Evolutionary conservation across 768 basidiomycete species (phyloP).

Genomic region (Auricularia sp.): DNA sequence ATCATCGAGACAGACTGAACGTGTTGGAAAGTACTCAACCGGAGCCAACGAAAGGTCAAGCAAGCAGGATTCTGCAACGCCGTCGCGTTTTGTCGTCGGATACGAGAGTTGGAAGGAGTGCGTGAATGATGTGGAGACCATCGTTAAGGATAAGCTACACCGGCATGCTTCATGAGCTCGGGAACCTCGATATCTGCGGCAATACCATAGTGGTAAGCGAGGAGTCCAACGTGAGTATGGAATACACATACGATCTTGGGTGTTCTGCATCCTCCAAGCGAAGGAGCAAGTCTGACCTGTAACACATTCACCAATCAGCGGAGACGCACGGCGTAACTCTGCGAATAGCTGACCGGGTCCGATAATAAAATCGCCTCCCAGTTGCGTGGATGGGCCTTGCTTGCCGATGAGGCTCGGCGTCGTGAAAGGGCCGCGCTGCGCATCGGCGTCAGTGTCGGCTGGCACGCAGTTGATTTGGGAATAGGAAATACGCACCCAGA

Average conservation of each 20-base stretch:
- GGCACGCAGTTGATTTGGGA: background rate
- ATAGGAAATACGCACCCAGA: background rate
- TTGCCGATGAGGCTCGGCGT: slow-evolving; percentile 42
- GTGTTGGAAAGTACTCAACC: too few relatives aligned
- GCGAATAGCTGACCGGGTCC: slow-evolving; percentile 35
- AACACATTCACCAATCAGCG: background rate
- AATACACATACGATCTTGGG: slow-evolving; percentile 39
- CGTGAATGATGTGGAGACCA: too few relatives aligned
- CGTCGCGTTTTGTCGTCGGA: too few relatives aligned
- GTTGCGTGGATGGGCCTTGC: slow-evolving; percentile 50
- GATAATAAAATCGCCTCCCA: slow-evolving; percentile 55
- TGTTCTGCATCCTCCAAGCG: slow-evolving; percentile 49
- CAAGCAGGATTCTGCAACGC: too few relatives aligned
- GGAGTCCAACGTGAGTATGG: background rate
- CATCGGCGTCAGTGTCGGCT: background rate
- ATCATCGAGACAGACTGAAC: too few relatives aligned
- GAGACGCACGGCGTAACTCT: background rate
- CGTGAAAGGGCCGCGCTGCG: slow-evolving; percentile 28
- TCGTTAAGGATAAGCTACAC: slow-evolving; percentile 15
- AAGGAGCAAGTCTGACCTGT: slow-evolving; percentile 38
- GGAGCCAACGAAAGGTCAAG: too few relatives aligned
- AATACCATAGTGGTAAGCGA: background rate
- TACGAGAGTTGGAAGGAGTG: too few relatives aligned
- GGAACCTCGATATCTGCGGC: slow-evolving; percentile 35
- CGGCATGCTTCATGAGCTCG: slow-evolving; percentile 38